A percentile compares a stretch with the other conserved stretches of the same genome.
Evolutionary conservation across 352 stramenopile genomes (phyloP).

Genomic region (Globisporangium barbulae): DNA sequence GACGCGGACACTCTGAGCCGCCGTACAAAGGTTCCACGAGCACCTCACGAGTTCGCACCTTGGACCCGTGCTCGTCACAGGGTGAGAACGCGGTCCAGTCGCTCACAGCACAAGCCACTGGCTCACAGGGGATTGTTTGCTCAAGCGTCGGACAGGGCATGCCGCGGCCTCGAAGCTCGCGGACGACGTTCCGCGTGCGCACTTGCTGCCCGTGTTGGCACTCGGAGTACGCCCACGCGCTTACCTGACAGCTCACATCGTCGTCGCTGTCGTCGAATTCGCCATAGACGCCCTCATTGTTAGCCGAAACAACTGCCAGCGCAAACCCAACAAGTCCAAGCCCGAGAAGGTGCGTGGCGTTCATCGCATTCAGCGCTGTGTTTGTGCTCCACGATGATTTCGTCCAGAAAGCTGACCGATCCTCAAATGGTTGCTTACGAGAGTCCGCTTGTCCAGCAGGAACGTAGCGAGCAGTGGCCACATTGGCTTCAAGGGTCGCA

Average conservation of each 20-base stretch:
- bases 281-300: background rate
- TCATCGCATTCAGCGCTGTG: background rate
- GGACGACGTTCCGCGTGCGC: conserved; percentile 23
- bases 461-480: background rate
- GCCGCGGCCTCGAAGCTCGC: conserved; percentile 16
- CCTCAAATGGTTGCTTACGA: background rate
- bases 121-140: conserved; percentile 21
- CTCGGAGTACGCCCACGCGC: conserved; percentile 10
- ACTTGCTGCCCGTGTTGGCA: conserved; percentile 10
- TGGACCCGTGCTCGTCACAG: conserved; percentile 26
- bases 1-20: conserved; percentile 19
- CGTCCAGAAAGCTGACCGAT: background rate
- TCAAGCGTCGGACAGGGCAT: conserved; percentile 22
- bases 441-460: background rate
- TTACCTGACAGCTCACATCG: conserved; percentile 9
- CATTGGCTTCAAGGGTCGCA: background rate
- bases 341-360: background rate
- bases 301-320: background rate
- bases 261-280: background rate
- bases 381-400: background rate
- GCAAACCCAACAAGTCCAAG: background rate
- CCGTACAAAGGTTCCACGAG: conserved; percentile 20
- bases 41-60: conserved; percentile 25
- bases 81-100: conserved; percentile 23
- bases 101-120: conserved; percentile 25